Evolutionary conservation across 2,329 filamentous ascomycete genomes (phyloP), one percentile per base, ranked within the genome.

Genomic region (Grosmannia huntii): DNA sequence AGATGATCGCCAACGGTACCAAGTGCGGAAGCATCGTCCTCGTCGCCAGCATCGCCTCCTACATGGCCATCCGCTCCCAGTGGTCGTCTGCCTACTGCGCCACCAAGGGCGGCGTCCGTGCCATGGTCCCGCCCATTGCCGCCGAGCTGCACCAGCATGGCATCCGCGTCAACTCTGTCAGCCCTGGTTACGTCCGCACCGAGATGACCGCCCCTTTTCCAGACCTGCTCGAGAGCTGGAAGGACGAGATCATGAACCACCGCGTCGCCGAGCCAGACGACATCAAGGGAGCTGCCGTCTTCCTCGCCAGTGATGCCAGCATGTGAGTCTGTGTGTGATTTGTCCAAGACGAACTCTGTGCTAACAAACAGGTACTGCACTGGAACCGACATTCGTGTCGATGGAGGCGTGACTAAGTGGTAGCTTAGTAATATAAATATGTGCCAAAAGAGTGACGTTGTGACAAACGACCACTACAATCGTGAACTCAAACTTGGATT

Each of bases 181-280:
- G 81, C 51, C 84, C 85, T 0, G 85, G 85, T 0, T 84, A 86
- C 63, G 85, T 87, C 60, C 71, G 84, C 6, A 86, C 83, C 2
- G 80, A 83, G 1, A 90, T 90, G 87, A 86, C 89, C 0, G 75
- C 83, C 61, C 77, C 87, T 63, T 84, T 81, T 23, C 86, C 87
- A 0, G 83, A 85, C 41, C 70, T 77, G 44, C 69, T 68, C 57
- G 68, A 72, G 55, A 77, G 81, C 57, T 90, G 87, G 86, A 80
- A 84, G 57, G 80, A 75, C 58, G 82, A 88, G 71, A 90, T 89
- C 67, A 89, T 90, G 86, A 75, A 90, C 63, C 83, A 77, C 2
- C 74, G 81, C 23, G 70, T 85, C 36, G 81, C 80, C 28, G 69
- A 70, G 28, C 78, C 82, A 0, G 73, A 76, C 52, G 82, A 85